These are phyloP conservation scores for Farysia itapuensis DNA, from an alignment of 1,284 basidiomycete species.

Conservation along the genomic window DNA sequence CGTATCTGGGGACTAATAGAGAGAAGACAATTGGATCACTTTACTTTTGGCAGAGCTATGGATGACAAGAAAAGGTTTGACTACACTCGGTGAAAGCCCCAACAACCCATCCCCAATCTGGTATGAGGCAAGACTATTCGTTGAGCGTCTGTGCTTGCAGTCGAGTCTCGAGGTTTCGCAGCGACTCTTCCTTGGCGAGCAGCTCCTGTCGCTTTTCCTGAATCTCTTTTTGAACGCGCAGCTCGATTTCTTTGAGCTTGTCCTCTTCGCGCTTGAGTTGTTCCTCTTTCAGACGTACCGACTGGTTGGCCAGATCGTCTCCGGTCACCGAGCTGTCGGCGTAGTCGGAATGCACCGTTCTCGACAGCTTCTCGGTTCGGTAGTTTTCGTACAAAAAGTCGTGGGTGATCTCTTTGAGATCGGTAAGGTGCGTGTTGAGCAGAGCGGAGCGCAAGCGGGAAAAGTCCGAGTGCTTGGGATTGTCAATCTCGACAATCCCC, in stretches of 20 bases:
- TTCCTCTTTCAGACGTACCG: slow-evolving; percentile 95
- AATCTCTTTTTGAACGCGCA: slow-evolving; percentile 97
- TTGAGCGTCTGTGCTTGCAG: slow-evolving; percentile 67
- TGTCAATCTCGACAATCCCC: slow-evolving; percentile 98
- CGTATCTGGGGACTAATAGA: too few species aligned
- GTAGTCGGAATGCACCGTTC: slow-evolving; percentile 79
- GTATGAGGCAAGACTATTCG: too few species aligned
- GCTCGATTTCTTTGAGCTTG: slow-evolving; percentile 92
- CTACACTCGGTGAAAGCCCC: too few species aligned
- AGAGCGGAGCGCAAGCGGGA: slow-evolving; percentile 85
- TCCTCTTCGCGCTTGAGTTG: slow-evolving; percentile 83
- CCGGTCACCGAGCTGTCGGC: slow-evolving; percentile 62
- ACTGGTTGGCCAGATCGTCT: slow-evolving; percentile 94
- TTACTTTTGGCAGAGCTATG: too few species aligned
- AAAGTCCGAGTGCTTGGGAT: slow-evolving; percentile 97
- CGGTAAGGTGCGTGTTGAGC: slow-evolving; percentile 89
- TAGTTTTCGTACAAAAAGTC: slow-evolving; percentile 88
- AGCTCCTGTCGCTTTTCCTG: slow-evolving; percentile 97
- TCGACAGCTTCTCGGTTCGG: slow-evolving; percentile 95
- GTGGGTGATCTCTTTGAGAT: slow-evolving; percentile 86
- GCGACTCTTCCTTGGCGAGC: slow-evolving; percentile 62
- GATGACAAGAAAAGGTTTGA: too few species aligned
- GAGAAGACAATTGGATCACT: too few species aligned
- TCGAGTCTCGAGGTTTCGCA: slow-evolving; percentile 82
- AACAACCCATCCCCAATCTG: too few species aligned